These are phyloP conservation scores for Umbilicus rupestris DNA, from an alignment of 164 flowering plant genomes.

Conservation along the genomic window DNA sequence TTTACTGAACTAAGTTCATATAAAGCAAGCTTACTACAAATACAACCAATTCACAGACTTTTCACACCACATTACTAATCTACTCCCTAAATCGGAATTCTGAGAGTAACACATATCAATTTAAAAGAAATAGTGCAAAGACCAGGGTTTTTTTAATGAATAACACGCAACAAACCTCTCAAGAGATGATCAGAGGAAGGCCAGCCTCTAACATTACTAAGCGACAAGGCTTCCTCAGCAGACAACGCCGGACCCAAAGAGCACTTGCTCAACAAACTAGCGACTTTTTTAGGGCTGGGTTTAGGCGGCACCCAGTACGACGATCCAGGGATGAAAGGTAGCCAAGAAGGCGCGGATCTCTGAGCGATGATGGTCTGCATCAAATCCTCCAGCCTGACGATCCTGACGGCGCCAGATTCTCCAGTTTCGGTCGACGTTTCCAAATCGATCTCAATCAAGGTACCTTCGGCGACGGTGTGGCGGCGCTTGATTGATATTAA, in stretches of 20 bases:
- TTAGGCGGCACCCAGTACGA: constrained; percentile 31
- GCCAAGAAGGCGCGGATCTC: constrained; percentile 45
- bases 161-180: constrained; percentile 10
- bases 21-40: too few relatives aligned
- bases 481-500: constrained; percentile 13
- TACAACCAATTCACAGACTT: too few relatives aligned
- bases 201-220: constrained; percentile 18
- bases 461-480: constrained; percentile 14
- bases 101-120: neutral
- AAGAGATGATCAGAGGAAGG: constrained; percentile 16
- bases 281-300: neutral
- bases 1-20: too few relatives aligned
- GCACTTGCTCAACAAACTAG: constrained; percentile 12
- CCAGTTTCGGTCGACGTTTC: constrained; percentile 11
- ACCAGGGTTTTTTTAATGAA: neutral
- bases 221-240: constrained; percentile 18
- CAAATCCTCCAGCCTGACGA: constrained; percentile 31
- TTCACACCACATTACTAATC: too few relatives aligned
- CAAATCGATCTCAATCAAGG: constrained; percentile 14
- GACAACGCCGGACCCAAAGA: constrained; percentile 11
- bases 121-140: neutral
- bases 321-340: constrained; percentile 44
- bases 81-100: neutral
- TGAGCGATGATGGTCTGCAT: constrained; percentile 31
- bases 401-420: neutral